These are phyloP conservation scores for Penicillium waksmanii DNA, from an alignment of 495 filamentous ascomycete genomes.

Conservation along the genomic window DNA sequence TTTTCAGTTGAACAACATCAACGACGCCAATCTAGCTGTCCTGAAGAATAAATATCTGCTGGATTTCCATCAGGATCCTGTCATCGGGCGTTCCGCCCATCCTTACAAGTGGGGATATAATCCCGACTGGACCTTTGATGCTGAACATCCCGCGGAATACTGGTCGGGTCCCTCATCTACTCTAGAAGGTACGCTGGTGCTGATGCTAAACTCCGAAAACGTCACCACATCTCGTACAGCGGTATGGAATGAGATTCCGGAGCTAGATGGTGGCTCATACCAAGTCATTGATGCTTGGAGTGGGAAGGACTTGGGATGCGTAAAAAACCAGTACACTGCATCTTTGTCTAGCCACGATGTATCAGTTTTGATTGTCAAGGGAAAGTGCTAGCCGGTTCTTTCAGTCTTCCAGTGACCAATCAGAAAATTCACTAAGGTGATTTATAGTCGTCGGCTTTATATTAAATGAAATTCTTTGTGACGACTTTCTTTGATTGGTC, in stretches of 20 bases:
- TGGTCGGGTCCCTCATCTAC: constrained; percentile 58
- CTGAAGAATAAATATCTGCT: constrained; percentile 63
- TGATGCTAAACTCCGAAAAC: constrained; percentile 56
- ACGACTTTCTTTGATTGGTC: neutral
- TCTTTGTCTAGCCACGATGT: constrained; percentile 54
- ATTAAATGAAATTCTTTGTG: neutral
- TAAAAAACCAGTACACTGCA: constrained; percentile 37
- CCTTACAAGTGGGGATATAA: constrained; percentile 72
- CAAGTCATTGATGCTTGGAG: constrained; percentile 59
- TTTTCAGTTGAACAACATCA: constrained; percentile 47
- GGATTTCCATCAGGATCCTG: constrained; percentile 64
- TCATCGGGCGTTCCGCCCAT: constrained; percentile 53
- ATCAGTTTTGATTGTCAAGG: constrained; percentile 46
- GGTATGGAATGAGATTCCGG: constrained; percentile 57
- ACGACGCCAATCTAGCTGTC: constrained; percentile 48
- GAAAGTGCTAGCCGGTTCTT: constrained; percentile 28
- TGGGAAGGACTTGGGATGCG: constrained; percentile 52
- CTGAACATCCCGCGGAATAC: constrained; percentile 61
- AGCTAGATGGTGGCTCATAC: constrained; percentile 47
- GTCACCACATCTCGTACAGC: constrained; percentile 43
- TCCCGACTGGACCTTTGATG: constrained; percentile 63
- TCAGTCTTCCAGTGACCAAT: neutral
- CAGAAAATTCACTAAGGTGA: neutral
- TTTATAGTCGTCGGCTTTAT: neutral
- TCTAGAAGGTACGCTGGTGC: constrained; percentile 50